phyloP scores from a whole-genome alignment of 2,329 filamentous ascomycete species.

The Paracorniculantispora psalliotae region DNA sequence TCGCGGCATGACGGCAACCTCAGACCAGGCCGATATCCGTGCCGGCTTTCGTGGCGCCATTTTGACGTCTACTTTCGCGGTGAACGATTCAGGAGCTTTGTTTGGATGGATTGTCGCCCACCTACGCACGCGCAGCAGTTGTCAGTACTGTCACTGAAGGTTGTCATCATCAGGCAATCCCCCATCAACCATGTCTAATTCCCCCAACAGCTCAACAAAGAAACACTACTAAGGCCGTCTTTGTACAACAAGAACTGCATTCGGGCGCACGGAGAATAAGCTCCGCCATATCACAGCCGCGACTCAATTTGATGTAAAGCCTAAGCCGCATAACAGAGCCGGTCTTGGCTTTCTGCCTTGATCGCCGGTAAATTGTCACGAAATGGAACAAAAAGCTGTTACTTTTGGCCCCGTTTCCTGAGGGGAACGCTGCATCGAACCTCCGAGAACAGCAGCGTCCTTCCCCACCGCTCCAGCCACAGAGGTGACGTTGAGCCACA shows the following conservation, averaged over 20 bases:
- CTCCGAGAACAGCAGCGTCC: background rate
- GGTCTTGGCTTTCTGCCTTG: background rate
- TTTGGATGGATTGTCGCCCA: background rate
- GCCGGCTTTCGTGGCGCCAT: background rate
- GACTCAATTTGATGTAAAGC: background rate
- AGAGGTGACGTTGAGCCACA: slow-evolving; percentile 4
- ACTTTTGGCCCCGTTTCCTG: background rate
- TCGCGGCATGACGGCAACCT: background rate
- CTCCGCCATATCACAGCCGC: background rate
- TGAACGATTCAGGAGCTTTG: background rate
- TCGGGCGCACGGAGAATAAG: background rate
- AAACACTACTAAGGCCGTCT: background rate
- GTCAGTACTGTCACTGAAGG: too few relatives aligned
- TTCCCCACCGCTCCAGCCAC: background rate
- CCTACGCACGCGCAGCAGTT: background rate
- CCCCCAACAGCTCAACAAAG: background rate
- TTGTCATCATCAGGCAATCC: background rate
- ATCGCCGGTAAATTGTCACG: background rate
- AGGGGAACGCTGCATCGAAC: background rate
- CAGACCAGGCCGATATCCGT: background rate
- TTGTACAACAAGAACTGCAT: background rate
- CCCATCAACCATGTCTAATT: background rate
- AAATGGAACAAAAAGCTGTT: background rate
- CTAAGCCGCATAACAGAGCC: background rate
- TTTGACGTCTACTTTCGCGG: background rate